Percentiles rank a stretch among this genome's conserved stretches.
These are phyloP conservation scores for Penicillium egyptiacum DNA, from an alignment of 495 filamentous ascomycete genomes.

Conservation along the genomic window DNA sequence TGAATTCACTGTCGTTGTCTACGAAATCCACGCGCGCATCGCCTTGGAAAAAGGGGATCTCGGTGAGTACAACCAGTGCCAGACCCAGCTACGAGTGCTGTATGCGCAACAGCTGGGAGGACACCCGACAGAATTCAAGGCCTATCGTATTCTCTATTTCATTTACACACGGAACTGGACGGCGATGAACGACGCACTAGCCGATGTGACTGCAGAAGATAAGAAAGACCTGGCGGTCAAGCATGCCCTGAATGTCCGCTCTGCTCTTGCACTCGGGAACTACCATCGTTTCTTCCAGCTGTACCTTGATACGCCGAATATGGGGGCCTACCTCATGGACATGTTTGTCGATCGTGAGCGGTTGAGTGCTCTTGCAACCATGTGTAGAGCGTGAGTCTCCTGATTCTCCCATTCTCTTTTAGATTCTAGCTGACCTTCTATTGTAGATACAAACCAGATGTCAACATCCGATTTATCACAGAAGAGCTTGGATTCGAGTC, in stretches of 20 bases:
- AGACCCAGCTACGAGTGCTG: conserved; percentile 90
- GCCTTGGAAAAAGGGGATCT: conserved; percentile 97
- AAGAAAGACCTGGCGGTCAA: conserved; percentile 79
- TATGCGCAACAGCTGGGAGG: conserved; percentile 85
- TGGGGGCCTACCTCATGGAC: conserved; percentile 98
- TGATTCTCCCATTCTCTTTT: conserved; percentile 1
- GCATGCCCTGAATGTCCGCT: conserved; percentile 89
- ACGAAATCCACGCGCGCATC: conserved; percentile 97
- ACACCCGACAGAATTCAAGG: conserved; percentile 93
- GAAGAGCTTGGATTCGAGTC: conserved; percentile 95
- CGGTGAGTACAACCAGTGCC: conserved; percentile 99
- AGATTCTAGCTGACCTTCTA: conserved; percentile 32
- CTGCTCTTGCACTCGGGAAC: conserved; percentile 87
- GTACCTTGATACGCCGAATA: conserved; percentile 91
- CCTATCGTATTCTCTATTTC: conserved; percentile 99
- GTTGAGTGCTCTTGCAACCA: conserved; percentile 80
- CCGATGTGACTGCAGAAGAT: conserved; percentile 96
- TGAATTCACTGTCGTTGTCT: conserved; percentile 91
- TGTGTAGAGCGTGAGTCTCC: conserved; percentile 88
- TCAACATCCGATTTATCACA: conserved; percentile 86
- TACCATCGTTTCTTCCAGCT: conserved; percentile 96
- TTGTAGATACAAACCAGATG: conserved; percentile 86
- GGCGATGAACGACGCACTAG: conserved; percentile 95
- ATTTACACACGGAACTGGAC: conserved; percentile 98
- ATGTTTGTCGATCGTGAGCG: conserved; percentile 96